These are phyloP conservation scores for Zygosaccharomyces pseudorouxii DNA, from an alignment of 805 yeast species.

Conservation along the genomic window DNA sequence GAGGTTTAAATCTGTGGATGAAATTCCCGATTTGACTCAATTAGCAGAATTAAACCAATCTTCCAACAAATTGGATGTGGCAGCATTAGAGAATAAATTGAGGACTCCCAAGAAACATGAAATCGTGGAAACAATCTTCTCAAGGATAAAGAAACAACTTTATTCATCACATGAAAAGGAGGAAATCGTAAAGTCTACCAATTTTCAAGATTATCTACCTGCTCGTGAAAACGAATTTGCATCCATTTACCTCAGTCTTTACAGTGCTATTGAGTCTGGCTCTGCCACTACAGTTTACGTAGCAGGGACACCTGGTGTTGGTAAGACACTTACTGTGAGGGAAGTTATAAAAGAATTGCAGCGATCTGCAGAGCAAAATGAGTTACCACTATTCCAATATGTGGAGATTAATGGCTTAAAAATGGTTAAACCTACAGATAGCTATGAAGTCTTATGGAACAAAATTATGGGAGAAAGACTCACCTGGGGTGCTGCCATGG, in stretches of 20 bases:
- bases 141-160: constrained; percentile 34
- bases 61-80: constrained; percentile 19
- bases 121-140: constrained; percentile 33
- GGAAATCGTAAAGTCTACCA: constrained; percentile 36
- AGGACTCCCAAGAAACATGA: constrained; percentile 40
- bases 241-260: constrained; percentile 60
- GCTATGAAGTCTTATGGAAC: constrained; percentile 82
- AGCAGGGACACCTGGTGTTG: constrained; percentile 98
- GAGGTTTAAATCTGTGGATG: constrained; percentile 24
- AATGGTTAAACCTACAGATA: constrained; percentile 67
- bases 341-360: constrained; percentile 74
- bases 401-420: constrained; percentile 90
- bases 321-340: constrained; percentile 89
- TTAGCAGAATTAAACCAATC: constrained; percentile 27
- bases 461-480: constrained; percentile 58
- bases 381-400: constrained; percentile 54
- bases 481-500: constrained; percentile 59
- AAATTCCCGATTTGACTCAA: constrained; percentile 31
- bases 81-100: constrained; percentile 27
- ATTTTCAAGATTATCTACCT: constrained; percentile 54
- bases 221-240: constrained; percentile 84
- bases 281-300: constrained; percentile 83
- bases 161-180: constrained; percentile 42
- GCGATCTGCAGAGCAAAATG: constrained; percentile 36
- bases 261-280: constrained; percentile 62